Percentiles rank a stretch among this genome's conserved stretches.
phyloP scores from a whole-genome alignment of 192 early-diverging fungal species.

The Spizellomyces sp. region DNA sequence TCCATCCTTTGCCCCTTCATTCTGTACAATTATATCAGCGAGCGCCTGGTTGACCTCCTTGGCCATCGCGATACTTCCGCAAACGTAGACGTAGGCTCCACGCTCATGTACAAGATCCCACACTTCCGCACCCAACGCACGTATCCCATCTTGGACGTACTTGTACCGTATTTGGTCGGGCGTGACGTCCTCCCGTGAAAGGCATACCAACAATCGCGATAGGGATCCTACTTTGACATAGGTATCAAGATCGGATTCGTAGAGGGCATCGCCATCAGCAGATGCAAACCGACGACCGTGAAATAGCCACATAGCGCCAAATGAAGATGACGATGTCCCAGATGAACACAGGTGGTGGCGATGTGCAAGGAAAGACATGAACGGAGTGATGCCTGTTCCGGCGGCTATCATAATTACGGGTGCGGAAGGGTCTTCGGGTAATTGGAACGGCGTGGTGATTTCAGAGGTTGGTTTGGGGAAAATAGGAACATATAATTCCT shows the following conservation, averaged over 20 bases:
- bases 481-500: slow-evolving; percentile 26
- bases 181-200: slow-evolving; percentile 23
- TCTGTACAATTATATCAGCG: slow-evolving; percentile 58
- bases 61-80: slow-evolving; percentile 79
- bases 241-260: slow-evolving; percentile 59
- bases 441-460: slow-evolving; percentile 51
- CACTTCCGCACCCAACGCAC: slow-evolving; percentile 47
- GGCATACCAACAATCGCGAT: slow-evolving; percentile 44
- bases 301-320: slow-evolving; percentile 71
- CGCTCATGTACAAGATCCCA: slow-evolving; percentile 7
- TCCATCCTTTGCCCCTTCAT: slow-evolving; percentile 46
- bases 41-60: slow-evolving; percentile 81
- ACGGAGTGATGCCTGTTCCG: slow-evolving; percentile 95
- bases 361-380: slow-evolving; percentile 86
- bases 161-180: slow-evolving; percentile 35
- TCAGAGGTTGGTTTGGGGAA: slow-evolving; percentile 38
- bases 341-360: slow-evolving; percentile 38
- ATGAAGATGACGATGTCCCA: slow-evolving; percentile 42
- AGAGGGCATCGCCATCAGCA: slow-evolving; percentile 70
- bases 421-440: slow-evolving; percentile 57
- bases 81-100: slow-evolving; percentile 34
- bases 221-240: slow-evolving; percentile 55
- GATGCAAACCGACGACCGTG: slow-evolving; percentile 78
- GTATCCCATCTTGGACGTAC: slow-evolving; percentile 87
- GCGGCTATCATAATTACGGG: slow-evolving; percentile 88